These are phyloP conservation scores for Talaromyces sp. DNA, from an alignment of 2,329 filamentous ascomycete genomes.

Conservation along the genomic window DNA sequence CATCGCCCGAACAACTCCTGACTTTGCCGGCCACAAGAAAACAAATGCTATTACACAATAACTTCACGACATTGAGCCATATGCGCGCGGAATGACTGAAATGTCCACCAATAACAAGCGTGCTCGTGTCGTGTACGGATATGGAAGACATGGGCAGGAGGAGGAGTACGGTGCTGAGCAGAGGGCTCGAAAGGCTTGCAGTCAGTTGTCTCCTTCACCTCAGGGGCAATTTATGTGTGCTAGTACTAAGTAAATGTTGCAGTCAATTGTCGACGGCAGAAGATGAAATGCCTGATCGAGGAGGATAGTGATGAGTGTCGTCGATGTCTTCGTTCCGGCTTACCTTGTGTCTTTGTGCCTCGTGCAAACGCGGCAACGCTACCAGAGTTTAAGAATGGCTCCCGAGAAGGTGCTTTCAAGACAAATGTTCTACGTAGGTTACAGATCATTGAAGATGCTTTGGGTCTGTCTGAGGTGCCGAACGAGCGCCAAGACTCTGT, in stretches of 20 bases:
- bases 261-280: conserved; percentile 18
- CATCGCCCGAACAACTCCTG: conserved; percentile 4
- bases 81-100: background rate
- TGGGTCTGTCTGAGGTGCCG: conserved; percentile 1
- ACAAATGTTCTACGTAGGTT: conserved; percentile 16
- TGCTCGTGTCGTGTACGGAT: conserved; percentile 1
- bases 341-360: conserved; percentile 18
- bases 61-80: background rate
- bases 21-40: background rate
- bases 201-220: conserved; percentile 4
- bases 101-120: conserved; percentile 16
- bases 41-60: background rate
- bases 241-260: conserved; percentile 5
- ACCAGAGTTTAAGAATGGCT: background rate
- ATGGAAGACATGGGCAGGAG: background rate
- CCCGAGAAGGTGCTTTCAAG: conserved; percentile 12
- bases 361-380: conserved; percentile 18
- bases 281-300: conserved; percentile 18
- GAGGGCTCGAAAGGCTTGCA: conserved; percentile 19
- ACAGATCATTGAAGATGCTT: conserved; percentile 11
- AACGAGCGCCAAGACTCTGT: background rate
- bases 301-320: conserved; percentile 2
- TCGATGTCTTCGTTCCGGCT: conserved; percentile 16
- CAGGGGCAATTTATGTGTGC: background rate
- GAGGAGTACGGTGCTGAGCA: conserved; percentile 14